Base-by-base conservation (phyloP, 345 rosid species). In the Ricinus communis region DNA sequence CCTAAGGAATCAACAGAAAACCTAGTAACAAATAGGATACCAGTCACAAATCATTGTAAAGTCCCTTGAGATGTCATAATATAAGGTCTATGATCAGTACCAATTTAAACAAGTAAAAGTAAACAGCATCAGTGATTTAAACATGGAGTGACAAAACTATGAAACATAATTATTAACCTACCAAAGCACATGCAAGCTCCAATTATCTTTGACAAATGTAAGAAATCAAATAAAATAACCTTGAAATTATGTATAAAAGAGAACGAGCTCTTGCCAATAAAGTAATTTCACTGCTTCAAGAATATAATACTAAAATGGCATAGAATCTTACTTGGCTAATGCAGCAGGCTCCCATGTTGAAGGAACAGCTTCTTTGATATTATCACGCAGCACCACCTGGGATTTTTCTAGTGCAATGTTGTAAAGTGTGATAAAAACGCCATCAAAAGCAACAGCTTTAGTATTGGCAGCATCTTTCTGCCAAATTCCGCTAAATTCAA, bases 331-430 rank as follows among this genome's bases (percentile, higher is more conserved):
- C 81, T 71, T 77, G 25, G 81, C 74, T 70, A 77, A 62, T 10
- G 63, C 77, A 68, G 66, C 33, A 63, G 81, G 81, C 11, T 77
- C 81, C 81, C 81, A 77, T 14, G 77, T 56, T 18, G 81, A 73
- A 15, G 81, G 81, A 19, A 77, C 81, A 50, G 60, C 77, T 63
- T 77, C 62, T 65, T 73, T 77, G 30, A 77, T 68, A 38, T 77
- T 62, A 40, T 73, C 77, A 58, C 55, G 27, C 3, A 77, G 71
- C 5, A 47, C 56, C 8, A 64, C 45, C 61, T 77, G 81, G 1
- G 81, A 73, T 31, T 73, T 77, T 21, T 73, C 66, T 8, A 77
- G 49, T 25, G 73, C 81, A 56, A 77, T 43, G 43, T 60, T 77
- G 62, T 77, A 77, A 15, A 77, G 77, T 0, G 81, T 67, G 59